Percentiles rank a stretch among this genome's conserved stretches.
Evolutionary conservation across 495 filamentous ascomycete genomes (phyloP).

Genomic region (Delitschia confertaspora): DNA sequence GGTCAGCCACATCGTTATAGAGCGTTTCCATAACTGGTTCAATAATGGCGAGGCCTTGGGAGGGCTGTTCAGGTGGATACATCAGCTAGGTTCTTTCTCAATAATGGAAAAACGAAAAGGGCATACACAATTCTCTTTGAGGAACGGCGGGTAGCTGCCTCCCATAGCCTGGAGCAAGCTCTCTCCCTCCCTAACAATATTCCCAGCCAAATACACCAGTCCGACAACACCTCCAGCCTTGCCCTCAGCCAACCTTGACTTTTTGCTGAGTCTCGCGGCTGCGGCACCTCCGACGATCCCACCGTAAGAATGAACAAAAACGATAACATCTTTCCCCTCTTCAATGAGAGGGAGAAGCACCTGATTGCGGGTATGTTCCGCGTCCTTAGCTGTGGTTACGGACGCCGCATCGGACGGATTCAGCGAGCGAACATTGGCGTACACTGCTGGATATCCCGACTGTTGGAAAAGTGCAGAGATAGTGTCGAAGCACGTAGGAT

Average conservation of each 20-base stretch:
- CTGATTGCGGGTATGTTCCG: conserved; percentile 2
- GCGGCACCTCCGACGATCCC: conserved; percentile 35
- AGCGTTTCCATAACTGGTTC: conserved; percentile 15
- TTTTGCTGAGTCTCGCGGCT: conserved; percentile 35
- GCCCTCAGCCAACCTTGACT: conserved; percentile 31
- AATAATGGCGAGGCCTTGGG: conserved; percentile 10
- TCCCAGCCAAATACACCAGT: conserved; percentile 40
- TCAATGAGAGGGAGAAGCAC: conserved; percentile 21
- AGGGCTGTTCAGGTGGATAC: conserved; percentile 13
- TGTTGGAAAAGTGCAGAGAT: conserved; percentile 9
- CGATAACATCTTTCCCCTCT: conserved; percentile 31
- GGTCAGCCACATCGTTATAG: conserved; percentile 18
- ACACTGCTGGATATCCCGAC: conserved; percentile 19
- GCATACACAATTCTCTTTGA: conserved; percentile 5
- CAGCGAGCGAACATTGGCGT: conserved; percentile 6
- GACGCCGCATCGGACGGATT: conserved; percentile 2
- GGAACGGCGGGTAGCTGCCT: conserved; percentile 12
- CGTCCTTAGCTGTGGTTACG: conserved; percentile 8
- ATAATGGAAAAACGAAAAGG: too few species aligned
- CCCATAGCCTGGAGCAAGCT: conserved; percentile 13
- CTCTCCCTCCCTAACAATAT: conserved; percentile 26
- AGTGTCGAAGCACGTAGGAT: conserved; percentile 5
- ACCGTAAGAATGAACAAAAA: conserved; percentile 38
- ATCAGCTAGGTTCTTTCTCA: too few species aligned
- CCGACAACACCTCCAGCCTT: conserved; percentile 40